A percentile compares a stretch with the other conserved stretches of the same genome.
Conservation (phyloP, 352 stramenopile genomes). For the Nothophytophthora sp. region DNA sequence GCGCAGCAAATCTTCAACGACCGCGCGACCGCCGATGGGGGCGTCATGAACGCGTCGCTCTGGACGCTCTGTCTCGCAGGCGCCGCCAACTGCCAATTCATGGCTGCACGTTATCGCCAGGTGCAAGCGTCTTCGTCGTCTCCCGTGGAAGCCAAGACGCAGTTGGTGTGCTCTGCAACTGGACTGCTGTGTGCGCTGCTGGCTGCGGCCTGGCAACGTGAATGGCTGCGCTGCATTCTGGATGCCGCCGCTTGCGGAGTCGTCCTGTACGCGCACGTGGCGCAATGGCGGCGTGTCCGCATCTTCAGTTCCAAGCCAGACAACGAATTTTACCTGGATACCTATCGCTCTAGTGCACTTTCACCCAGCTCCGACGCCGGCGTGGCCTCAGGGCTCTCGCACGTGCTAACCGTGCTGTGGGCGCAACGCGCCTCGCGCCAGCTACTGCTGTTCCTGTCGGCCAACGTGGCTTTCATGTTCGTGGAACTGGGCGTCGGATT, state of each 20-base stretch:
- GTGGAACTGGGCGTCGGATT: constrained; percentile 85
- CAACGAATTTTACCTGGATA: constrained; percentile 38
- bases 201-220: constrained; percentile 38
- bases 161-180: constrained; percentile 41
- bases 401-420: constrained; percentile 54
- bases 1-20: constrained; percentile 35
- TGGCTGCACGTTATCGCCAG: constrained; percentile 8
- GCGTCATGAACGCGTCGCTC: constrained; percentile 15
- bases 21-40: constrained; percentile 17
- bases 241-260: constrained; percentile 39
- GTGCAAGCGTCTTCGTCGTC: constrained; percentile 20
- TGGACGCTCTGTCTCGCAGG: constrained; percentile 24
- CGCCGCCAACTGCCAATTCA: constrained; percentile 16
- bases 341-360: constrained; percentile 27
- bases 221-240: constrained; percentile 51
- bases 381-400: background rate
- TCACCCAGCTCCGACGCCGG: background rate
- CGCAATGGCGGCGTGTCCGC: constrained; percentile 21
- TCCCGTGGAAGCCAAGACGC: constrained; percentile 23
- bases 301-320: constrained; percentile 2
- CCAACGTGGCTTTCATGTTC: constrained; percentile 89
- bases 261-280: constrained; percentile 53
- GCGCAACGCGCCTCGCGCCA: constrained; percentile 61
- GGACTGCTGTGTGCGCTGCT: constrained; percentile 43
- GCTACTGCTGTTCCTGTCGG: constrained; percentile 81